Conservation (phyloP, 1,139 yeast species). For the Lodderomyces beijingensis region DNA sequence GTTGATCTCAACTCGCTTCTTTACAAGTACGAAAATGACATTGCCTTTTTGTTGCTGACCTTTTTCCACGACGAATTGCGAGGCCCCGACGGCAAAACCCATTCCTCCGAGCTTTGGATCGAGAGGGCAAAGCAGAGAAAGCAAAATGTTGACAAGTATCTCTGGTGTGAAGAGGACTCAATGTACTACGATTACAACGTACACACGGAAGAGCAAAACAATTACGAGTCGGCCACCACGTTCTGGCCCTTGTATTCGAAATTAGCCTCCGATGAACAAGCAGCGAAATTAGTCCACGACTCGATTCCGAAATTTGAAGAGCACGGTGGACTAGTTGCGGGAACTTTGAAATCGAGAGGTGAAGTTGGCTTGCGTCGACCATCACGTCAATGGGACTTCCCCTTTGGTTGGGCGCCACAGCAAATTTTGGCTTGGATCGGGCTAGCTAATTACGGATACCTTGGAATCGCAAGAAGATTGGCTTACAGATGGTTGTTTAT, state of each 20-base stretch:
- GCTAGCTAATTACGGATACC: constrained; percentile 66
- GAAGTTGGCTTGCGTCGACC: constrained; percentile 66
- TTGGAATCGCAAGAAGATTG: constrained; percentile 62
- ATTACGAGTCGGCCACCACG: constrained; percentile 84
- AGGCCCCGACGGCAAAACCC: constrained; percentile 18
- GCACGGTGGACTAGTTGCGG: constrained; percentile 86
- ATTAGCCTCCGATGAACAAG: constrained; percentile 68
- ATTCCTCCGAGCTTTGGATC: constrained; percentile 55
- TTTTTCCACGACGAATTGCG: constrained; percentile 51
- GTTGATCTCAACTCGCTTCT: constrained; percentile 83
- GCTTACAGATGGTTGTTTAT: constrained; percentile 84
- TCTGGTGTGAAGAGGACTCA: constrained; percentile 82
- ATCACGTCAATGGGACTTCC: constrained; percentile 96
- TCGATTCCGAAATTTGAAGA: constrained; percentile 75
- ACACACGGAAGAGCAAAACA: constrained; percentile 48
- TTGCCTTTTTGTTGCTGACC: constrained; percentile 58
- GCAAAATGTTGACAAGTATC: constrained; percentile 55
- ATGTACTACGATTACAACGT: constrained; percentile 85
- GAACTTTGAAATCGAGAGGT: constrained; percentile 77
- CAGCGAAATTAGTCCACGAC: constrained; percentile 52
- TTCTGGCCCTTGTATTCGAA: constrained; percentile 94
- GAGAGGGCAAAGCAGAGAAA: constrained; percentile 53
- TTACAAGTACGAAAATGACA: constrained; percentile 87
- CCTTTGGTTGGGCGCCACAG: constrained; percentile 99
- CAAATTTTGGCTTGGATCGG: constrained; percentile 96